Evolutionary conservation across 257 asterid genomes (phyloP).

Genomic region (Petunia secreta): DNA sequence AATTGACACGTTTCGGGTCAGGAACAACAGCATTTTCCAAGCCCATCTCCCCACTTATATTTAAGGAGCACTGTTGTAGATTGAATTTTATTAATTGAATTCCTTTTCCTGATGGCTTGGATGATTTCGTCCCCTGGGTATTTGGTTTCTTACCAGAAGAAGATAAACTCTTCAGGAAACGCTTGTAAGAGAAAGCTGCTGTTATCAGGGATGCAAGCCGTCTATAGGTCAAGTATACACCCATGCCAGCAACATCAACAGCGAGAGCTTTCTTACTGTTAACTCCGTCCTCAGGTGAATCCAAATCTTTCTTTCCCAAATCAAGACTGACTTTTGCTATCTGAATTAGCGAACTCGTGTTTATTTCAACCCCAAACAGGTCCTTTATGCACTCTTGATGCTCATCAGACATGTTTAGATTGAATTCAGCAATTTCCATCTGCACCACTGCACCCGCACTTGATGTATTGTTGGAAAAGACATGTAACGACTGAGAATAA

Average conservation of each 20-base stretch:
- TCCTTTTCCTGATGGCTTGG: slow-evolving; percentile 86
- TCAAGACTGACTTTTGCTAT: slow-evolving; percentile 89
- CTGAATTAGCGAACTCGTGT: slow-evolving; percentile 83
- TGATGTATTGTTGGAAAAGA: slow-evolving; percentile 86
- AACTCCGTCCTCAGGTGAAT: slow-evolving; percentile 65
- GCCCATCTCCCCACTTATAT: slow-evolving; percentile 72
- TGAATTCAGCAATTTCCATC: slow-evolving; percentile 89
- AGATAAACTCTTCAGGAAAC: slow-evolving; percentile 60
- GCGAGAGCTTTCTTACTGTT: slow-evolving; percentile 73
- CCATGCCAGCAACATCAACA: slow-evolving; percentile 85
- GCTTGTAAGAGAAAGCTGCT: slow-evolving; percentile 77
- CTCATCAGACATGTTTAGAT: slow-evolving; percentile 93
- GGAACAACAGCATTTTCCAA: slow-evolving; percentile 72
- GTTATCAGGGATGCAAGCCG: slow-evolving; percentile 83
- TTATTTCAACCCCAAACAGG: slow-evolving; percentile 80
- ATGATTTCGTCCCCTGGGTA: slow-evolving; percentile 56
- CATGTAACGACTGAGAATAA: slow-evolving; percentile 89
- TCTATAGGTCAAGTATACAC: slow-evolving; percentile 79
- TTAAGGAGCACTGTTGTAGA: slow-evolving; percentile 86
- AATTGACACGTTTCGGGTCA: slow-evolving; percentile 94
- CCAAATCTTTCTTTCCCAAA: slow-evolving; percentile 77
- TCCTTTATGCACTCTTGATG: slow-evolving; percentile 94
- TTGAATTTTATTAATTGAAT: slow-evolving; percentile 72
- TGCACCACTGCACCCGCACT: slow-evolving; percentile 68
- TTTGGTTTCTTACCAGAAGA: slow-evolving; percentile 70